These are phyloP conservation scores for Zasmidium cellare DNA, from an alignment of 2,329 filamentous ascomycete genomes.

Conservation along the genomic window DNA sequence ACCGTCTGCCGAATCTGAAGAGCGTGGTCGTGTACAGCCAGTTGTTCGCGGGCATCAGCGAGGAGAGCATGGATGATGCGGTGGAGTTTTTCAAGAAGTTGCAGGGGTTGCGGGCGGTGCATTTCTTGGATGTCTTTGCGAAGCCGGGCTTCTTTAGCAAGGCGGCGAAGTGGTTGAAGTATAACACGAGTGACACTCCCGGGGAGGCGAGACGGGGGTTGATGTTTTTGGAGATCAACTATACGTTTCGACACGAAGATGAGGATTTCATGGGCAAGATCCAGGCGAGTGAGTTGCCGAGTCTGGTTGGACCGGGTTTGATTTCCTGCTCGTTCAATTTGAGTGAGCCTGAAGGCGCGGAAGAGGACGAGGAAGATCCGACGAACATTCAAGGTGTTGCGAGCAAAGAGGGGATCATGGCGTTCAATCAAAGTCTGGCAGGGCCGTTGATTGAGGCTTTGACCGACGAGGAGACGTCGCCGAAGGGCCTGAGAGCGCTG, in stretches of 20 bases:
- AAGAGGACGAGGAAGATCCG: constrained; percentile 35
- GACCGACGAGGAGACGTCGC: constrained; percentile 35
- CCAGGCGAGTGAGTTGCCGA: constrained; percentile 38
- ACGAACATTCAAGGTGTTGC: constrained; percentile 30
- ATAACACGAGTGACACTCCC: constrained; percentile 30
- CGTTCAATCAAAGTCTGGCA: constrained; percentile 36
- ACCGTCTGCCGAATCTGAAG: constrained; percentile 43
- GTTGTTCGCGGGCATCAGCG: constrained; percentile 46
- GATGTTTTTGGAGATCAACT: constrained; percentile 49
- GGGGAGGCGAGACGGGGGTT: constrained; percentile 34
- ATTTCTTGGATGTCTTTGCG: constrained; percentile 51
- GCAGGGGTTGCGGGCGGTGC: constrained; percentile 41
- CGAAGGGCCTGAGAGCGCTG: constrained; percentile 36
- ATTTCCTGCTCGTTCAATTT: constrained; percentile 42
- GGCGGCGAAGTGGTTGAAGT: constrained; percentile 32
- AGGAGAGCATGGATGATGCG: constrained; percentile 41
- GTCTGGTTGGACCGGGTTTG: constrained; percentile 38
- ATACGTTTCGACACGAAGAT: constrained; percentile 48
- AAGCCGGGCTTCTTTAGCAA: constrained; percentile 42
- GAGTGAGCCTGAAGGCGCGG: constrained; percentile 34
- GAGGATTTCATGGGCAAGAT: constrained; percentile 44
- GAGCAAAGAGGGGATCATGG: constrained; percentile 36
- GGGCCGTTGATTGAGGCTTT: constrained; percentile 34
- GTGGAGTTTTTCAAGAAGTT: constrained; percentile 42
- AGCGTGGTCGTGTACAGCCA: constrained; percentile 49